Percentiles rank a stretch among this genome's conserved stretches.
These are phyloP conservation scores for Dicorynia guianensis DNA, from an alignment of 306 rosid species.

Conservation along the genomic window DNA sequence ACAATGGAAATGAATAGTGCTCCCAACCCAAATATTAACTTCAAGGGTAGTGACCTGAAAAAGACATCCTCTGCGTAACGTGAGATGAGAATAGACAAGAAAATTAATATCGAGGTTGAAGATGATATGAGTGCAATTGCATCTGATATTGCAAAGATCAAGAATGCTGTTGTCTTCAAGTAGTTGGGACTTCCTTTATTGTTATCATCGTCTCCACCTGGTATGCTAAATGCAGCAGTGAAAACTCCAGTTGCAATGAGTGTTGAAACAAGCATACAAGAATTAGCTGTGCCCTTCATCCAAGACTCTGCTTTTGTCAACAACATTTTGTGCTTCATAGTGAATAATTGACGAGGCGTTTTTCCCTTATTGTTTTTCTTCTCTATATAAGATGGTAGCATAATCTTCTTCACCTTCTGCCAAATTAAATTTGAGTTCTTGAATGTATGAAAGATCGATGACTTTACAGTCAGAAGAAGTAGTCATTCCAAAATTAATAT, in stretches of 20 bases:
- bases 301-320: constrained; percentile 53
- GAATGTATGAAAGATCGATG: too few relatives aligned
- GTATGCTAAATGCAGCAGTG: constrained; percentile 51
- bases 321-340: constrained; percentile 39
- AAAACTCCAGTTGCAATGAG: constrained; percentile 53
- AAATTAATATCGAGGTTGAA: constrained; percentile 50
- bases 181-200: constrained; percentile 38
- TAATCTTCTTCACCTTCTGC: constrained; percentile 57
- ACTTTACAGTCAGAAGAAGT: too few relatives aligned
- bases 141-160: constrained; percentile 46
- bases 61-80: constrained; percentile 51
- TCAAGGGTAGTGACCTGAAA: constrained; percentile 51
- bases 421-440: neutral
- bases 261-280: constrained; percentile 54
- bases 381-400: constrained; percentile 36
- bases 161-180: constrained; percentile 34
- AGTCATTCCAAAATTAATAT: too few relatives aligned
- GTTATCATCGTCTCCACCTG: constrained; percentile 45
- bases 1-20: constrained; percentile 54
- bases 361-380: constrained; percentile 33
- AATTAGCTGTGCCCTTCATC: constrained; percentile 54
- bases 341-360: constrained; percentile 52
- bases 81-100: constrained; percentile 53
- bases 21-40: constrained; percentile 48
- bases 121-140: constrained; percentile 58